Evolutionary conservation across 768 basidiomycete species (phyloP).

Genomic region (Psilocybe cubensis): DNA sequence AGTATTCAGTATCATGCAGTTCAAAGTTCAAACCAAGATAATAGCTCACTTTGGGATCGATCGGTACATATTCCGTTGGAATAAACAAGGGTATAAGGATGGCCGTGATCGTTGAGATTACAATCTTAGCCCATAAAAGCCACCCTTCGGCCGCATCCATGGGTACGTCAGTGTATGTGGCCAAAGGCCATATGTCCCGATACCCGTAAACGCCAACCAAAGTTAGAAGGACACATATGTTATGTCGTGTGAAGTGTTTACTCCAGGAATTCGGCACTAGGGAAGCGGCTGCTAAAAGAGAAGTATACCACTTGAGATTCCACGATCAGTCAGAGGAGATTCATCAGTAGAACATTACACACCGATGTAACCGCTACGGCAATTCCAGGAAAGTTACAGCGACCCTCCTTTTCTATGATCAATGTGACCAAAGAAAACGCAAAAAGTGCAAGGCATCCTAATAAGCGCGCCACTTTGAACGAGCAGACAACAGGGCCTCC

Average conservation of each 20-base stretch:
- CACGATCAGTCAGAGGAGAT: not conserved
- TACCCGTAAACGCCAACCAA: constrained; percentile 51
- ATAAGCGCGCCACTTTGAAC: constrained; percentile 11
- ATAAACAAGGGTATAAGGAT: constrained; percentile 54
- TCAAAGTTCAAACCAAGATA: not conserved
- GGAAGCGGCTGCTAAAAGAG: not conserved
- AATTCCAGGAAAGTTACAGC: constrained; percentile 6
- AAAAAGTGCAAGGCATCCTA: constrained; percentile 13
- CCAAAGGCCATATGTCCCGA: constrained; percentile 61
- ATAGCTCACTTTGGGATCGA: constrained; percentile 46
- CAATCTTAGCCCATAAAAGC: constrained; percentile 53
- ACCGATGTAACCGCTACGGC: constrained; percentile 14
- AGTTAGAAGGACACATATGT: constrained; percentile 31
- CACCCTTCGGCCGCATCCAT: constrained; percentile 46
- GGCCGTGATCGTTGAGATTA: constrained; percentile 44
- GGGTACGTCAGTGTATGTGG: constrained; percentile 49
- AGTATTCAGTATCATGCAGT: too few species aligned
- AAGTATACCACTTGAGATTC: not conserved
- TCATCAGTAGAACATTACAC: not conserved
- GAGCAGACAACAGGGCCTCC: constrained; percentile 12
- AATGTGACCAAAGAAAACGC: constrained; percentile 8
- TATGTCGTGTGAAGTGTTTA: constrained; percentile 20
- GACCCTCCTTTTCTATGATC: not conserved
- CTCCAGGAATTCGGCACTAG: not conserved
- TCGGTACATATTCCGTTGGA: constrained; percentile 56